A percentile compares a stretch with the other conserved stretches of the same genome.
Conservation (phyloP, 208 protist genomes). For the Trypanosoma theileri region DNA sequence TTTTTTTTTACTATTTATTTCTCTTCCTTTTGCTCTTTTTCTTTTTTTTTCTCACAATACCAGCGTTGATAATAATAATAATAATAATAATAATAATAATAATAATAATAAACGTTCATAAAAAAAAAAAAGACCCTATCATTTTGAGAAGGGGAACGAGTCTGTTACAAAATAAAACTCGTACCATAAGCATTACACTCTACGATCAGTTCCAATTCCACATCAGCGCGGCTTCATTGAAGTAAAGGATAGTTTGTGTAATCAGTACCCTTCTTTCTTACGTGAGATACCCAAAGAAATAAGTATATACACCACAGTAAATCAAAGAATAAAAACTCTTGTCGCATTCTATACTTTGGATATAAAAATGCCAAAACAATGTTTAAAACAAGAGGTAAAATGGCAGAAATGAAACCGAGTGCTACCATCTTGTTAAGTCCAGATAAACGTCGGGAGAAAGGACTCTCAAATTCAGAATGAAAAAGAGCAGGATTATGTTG, state of each 20-base stretch:
- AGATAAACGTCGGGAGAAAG: conserved; percentile 66
- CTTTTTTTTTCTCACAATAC: too few relatives aligned
- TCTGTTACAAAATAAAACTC: too few relatives aligned
- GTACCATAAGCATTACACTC: too few relatives aligned
- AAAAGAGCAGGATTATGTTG: conserved; percentile 64
- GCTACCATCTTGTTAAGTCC: conserved; percentile 60
- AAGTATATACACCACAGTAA: conserved; percentile 51
- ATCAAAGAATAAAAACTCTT: conserved; percentile 34
- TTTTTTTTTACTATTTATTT: too few relatives aligned
- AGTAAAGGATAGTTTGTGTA: conserved; percentile 77
- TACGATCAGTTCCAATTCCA: neutral
- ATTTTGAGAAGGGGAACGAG: too few relatives aligned
- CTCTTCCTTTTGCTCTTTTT: too few relatives aligned
- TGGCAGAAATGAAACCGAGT: conserved; percentile 41
- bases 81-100: too few relatives aligned
- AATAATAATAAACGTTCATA: neutral
- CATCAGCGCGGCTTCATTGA: conserved; percentile 1
- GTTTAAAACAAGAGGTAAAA: conserved; percentile 42
- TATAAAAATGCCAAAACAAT: conserved; percentile 29
- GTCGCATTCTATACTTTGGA: conserved; percentile 22
- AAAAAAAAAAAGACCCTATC: neutral
- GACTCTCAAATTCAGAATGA: conserved; percentile 58
- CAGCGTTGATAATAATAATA: too few relatives aligned
- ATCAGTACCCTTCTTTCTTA: conserved; percentile 50
- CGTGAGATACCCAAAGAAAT: conserved; percentile 34